Conservation (phyloP, 2,329 filamentous ascomycete genomes). For the Neospermospora avenae region DNA sequence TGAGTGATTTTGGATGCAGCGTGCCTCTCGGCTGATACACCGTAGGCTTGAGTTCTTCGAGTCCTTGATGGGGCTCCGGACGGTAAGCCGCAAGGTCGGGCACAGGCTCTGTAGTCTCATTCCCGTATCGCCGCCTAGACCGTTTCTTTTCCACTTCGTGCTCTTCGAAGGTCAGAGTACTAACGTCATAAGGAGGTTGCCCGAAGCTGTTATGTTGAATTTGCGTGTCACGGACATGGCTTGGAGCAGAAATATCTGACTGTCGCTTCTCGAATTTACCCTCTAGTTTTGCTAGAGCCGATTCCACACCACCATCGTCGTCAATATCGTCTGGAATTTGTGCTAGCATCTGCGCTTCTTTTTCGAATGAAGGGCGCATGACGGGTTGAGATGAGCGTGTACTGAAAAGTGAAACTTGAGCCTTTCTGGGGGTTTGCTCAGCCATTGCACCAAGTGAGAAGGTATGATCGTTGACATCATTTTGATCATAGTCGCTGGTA, state of each 20-base stretch:
- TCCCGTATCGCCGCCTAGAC: slow-evolving; percentile 45
- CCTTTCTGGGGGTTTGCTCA: slow-evolving; percentile 46
- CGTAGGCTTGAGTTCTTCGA: slow-evolving; percentile 29
- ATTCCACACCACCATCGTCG: slow-evolving; percentile 84
- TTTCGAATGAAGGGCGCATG: slow-evolving; percentile 78
- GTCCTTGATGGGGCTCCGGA: slow-evolving; percentile 15
- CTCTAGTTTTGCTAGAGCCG: slow-evolving; percentile 88
- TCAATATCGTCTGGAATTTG: slow-evolving; percentile 79
- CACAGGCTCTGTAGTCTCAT: slow-evolving; percentile 40
- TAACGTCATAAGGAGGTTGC: slow-evolving; percentile 22
- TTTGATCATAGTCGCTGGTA: slow-evolving; percentile 38
- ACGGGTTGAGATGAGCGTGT: slow-evolving; percentile 60
- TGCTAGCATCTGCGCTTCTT: slow-evolving; percentile 80
- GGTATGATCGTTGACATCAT: slow-evolving; percentile 41
- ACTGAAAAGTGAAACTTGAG: slow-evolving; percentile 53
- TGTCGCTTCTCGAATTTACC: slow-evolving; percentile 68
- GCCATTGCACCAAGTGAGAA: slow-evolving; percentile 60
- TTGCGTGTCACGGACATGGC: slow-evolving; percentile 11
- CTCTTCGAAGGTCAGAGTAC: slow-evolving; percentile 23
- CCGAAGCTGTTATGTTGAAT: slow-evolving; percentile 31
- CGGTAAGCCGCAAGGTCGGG: slow-evolving; percentile 27
- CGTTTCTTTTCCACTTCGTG: slow-evolving; percentile 41
- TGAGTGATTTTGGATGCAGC: slow-evolving; percentile 36
- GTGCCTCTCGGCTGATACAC: slow-evolving; percentile 31
- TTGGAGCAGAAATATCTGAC: slow-evolving; percentile 26